A percentile compares a stretch with the other conserved stretches of the same genome.
phyloP scores from a whole-genome alignment of 352 stramenopile species.

The Phytophthora idaei region DNA sequence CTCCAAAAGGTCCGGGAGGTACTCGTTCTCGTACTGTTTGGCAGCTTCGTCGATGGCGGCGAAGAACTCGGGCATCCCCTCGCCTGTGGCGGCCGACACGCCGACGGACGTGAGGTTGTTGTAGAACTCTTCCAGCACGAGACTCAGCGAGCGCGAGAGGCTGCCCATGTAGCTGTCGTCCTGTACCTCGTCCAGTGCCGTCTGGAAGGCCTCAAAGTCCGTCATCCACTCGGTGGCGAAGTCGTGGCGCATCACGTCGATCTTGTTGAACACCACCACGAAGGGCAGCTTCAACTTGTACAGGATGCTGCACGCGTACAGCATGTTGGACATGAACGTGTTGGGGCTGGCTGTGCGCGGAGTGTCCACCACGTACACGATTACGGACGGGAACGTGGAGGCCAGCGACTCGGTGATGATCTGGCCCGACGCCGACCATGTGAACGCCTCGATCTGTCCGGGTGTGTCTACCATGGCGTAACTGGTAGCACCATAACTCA shows the following conservation, averaged over 20 bases:
- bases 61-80: constrained; percentile 96
- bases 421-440: constrained; percentile 97
- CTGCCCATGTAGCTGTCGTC: constrained; percentile 94
- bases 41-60: constrained; percentile 86
- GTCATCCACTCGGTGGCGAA: constrained; percentile 98
- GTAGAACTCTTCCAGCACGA: constrained; percentile 94
- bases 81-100: constrained; percentile 95
- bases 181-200: constrained; percentile 91
- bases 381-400: constrained; percentile 96
- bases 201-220: constrained; percentile 98
- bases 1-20: constrained; percentile 75
- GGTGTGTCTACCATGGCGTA: constrained; percentile 99
- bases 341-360: constrained; percentile 95
- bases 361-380: constrained; percentile 99
- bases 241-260: constrained; percentile 94
- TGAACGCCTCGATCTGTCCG: constrained; percentile 99
- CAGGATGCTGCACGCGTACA: constrained; percentile 99
- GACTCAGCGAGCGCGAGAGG: constrained; percentile 90
- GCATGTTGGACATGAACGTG: constrained; percentile 99
- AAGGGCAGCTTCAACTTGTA: constrained; percentile 98
- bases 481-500: constrained; percentile 32
- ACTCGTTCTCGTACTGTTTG: constrained; percentile 89
- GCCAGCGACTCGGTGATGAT: constrained; percentile 98
- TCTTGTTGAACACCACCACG: constrained; percentile 99
- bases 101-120: constrained; percentile 93